Conservation (phyloP, 108 stramenopile species). For the Cyclotella distinguenda region DNA sequence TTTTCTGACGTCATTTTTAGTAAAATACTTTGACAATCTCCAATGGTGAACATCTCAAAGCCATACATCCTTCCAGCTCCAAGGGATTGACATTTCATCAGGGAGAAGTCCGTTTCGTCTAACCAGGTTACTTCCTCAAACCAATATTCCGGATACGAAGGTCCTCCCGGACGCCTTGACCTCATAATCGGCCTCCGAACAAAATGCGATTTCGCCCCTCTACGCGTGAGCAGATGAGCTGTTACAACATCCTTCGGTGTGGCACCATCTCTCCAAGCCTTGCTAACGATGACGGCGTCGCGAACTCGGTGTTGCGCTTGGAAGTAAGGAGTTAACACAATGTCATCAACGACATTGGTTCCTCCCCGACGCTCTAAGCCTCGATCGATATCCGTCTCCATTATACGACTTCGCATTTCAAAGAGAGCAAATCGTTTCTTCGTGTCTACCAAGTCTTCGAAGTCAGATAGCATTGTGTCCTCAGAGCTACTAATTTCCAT, state of each 20-base stretch:
- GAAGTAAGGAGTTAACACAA: constrained; percentile 72
- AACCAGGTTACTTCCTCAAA: constrained; percentile 74
- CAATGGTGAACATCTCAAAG: constrained; percentile 87
- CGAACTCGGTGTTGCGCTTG: constrained; percentile 72
- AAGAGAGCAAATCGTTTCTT: constrained; percentile 83
- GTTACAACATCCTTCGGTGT: constrained; percentile 78
- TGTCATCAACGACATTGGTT: constrained; percentile 76
- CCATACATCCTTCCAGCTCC: constrained; percentile 78
- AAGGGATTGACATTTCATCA: constrained; percentile 74
- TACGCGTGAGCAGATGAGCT: constrained; percentile 65
- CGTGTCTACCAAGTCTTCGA: constrained; percentile 69
- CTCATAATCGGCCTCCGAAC: constrained; percentile 45
- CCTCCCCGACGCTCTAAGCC: constrained; percentile 81
- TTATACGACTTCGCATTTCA: constrained; percentile 89
- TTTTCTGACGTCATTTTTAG: constrained; percentile 80
- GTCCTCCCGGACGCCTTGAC: constrained; percentile 21
- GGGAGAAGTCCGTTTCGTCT: constrained; percentile 75
- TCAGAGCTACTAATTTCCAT: constrained; percentile 45
- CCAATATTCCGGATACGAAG: constrained; percentile 49
- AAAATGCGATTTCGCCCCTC: constrained; percentile 55
- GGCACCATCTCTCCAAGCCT: constrained; percentile 88
- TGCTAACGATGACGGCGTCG: constrained; percentile 85
- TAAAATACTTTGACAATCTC: constrained; percentile 87
- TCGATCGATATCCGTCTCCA: constrained; percentile 89
- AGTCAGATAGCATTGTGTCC: constrained; percentile 43